Evolutionary conservation across 2,329 filamentous ascomycete genomes (phyloP).

Genomic region (Cryphonectria japonica): DNA sequence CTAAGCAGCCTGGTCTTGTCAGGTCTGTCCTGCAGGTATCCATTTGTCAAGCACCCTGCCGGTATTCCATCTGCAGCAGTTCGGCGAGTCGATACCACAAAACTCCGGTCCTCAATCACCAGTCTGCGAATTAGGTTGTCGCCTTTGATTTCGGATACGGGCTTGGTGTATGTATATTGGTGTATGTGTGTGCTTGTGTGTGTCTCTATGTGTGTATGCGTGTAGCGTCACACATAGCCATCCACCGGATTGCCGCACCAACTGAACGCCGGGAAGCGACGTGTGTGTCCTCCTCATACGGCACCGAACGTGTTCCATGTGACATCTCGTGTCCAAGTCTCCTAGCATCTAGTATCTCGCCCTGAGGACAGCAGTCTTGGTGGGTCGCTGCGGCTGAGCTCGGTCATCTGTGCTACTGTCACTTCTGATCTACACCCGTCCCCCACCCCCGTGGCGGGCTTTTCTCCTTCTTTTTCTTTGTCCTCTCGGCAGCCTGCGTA

Average conservation of each 20-base stretch:
- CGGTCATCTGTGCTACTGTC: constrained; percentile 10
- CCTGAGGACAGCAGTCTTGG: constrained; percentile 16
- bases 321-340: constrained; percentile 15
- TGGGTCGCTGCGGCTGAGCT: constrained; percentile 10
- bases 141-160: not conserved
- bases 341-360: constrained; percentile 8
- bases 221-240: constrained; percentile 20
- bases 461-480: constrained; percentile 11
- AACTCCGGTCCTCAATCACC: constrained; percentile 18
- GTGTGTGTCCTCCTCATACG: constrained; percentile 19
- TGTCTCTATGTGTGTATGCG: not conserved
- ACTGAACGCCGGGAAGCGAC: constrained; percentile 17
- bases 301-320: constrained; percentile 18
- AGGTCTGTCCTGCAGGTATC: constrained; percentile 10
- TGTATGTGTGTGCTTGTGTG: not conserved
- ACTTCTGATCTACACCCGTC: not conserved
- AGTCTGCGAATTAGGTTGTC: constrained; percentile 23
- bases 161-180: not conserved
- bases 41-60: constrained; percentile 20
- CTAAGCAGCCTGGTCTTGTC: not conserved
- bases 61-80: constrained; percentile 12
- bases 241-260: constrained; percentile 21
- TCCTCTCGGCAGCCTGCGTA: not conserved
- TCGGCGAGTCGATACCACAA: constrained; percentile 16
- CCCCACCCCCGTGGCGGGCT: not conserved